Evolutionary conservation across 2,329 filamentous ascomycete species (phyloP).

Genomic region (Penicillium sp.): DNA sequence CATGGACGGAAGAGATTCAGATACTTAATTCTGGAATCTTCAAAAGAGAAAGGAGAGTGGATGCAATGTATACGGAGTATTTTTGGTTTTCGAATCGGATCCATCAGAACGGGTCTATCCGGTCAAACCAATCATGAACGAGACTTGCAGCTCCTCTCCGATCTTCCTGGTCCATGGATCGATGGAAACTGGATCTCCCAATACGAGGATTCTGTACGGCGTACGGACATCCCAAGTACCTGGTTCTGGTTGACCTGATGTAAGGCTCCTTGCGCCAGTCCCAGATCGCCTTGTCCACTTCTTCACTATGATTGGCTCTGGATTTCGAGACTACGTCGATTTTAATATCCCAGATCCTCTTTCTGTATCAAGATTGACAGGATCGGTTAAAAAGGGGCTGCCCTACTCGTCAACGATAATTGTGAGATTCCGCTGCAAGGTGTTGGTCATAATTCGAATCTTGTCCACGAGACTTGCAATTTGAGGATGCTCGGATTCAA

Average conservation of each 20-base stretch:
- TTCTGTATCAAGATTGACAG: too few relatives aligned
- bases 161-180: constrained; percentile 22
- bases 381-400: not conserved
- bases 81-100: constrained; percentile 21
- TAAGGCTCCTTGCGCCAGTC: constrained; percentile 10
- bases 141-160: too few relatives aligned
- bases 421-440: constrained; percentile 18
- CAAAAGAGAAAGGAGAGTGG: constrained; percentile 11
- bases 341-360: constrained; percentile 16
- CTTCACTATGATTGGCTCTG: not conserved
- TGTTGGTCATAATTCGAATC: constrained; percentile 22
- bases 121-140: constrained; percentile 21
- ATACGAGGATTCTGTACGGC: too few relatives aligned
- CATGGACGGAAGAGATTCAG: constrained; percentile 11
- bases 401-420: too few relatives aligned
- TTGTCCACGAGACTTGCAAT: constrained; percentile 16
- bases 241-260: too few relatives aligned
- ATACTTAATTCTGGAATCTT: constrained; percentile 22
- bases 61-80: constrained; percentile 17
- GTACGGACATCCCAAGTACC: too few relatives aligned
- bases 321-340: constrained; percentile 15
- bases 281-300: constrained; percentile 10
- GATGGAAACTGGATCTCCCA: constrained; percentile 22
- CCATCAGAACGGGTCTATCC: constrained; percentile 27
- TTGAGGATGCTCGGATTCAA: too few relatives aligned